A percentile compares a stretch with the other conserved stretches of the same genome.
These are phyloP conservation scores for Kurtzmaniella quercitrusa DNA, from an alignment of 1,139 yeast species.

Conservation along the genomic window DNA sequence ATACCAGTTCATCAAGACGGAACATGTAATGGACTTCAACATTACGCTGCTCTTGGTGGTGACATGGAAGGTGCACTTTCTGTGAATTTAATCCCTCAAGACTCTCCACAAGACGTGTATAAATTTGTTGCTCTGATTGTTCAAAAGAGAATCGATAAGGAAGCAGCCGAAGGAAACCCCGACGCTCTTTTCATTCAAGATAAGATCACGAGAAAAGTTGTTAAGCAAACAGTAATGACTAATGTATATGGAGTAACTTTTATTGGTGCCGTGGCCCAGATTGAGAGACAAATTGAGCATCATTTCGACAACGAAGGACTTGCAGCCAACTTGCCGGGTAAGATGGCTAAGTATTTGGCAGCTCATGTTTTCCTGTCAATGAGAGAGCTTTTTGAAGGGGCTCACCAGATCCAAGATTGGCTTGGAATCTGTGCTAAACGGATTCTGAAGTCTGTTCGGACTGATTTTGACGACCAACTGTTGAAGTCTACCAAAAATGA, in stretches of 20 bases:
- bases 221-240: constrained; percentile 97
- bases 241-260: constrained; percentile 97
- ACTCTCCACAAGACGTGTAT: constrained; percentile 89
- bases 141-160: constrained; percentile 51
- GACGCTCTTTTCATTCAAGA: constrained; percentile 54
- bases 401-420: constrained; percentile 97
- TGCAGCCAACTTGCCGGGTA: constrained; percentile 11
- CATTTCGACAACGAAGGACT: constrained; percentile 39
- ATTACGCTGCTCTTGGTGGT: constrained; percentile 97
- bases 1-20: constrained; percentile 97
- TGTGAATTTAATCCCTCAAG: constrained; percentile 80
- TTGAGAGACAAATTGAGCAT: constrained; percentile 57
- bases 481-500: constrained; percentile 14
- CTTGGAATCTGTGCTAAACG: constrained; percentile 79
- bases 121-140: constrained; percentile 78
- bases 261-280: constrained; percentile 89
- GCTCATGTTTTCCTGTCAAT: constrained; percentile 77
- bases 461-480: constrained; percentile 41
- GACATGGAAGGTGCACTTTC: constrained; percentile 92
- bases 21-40: constrained; percentile 95
- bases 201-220: constrained; percentile 77
- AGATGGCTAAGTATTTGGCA: constrained; percentile 67
- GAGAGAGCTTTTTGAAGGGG: constrained; percentile 83
- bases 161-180: constrained; percentile 52
- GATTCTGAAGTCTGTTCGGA: constrained; percentile 72